Base-by-base conservation (phyloP, 176 grass and related monocot genomes). In the Ampelocalamus luodianensis region DNA sequence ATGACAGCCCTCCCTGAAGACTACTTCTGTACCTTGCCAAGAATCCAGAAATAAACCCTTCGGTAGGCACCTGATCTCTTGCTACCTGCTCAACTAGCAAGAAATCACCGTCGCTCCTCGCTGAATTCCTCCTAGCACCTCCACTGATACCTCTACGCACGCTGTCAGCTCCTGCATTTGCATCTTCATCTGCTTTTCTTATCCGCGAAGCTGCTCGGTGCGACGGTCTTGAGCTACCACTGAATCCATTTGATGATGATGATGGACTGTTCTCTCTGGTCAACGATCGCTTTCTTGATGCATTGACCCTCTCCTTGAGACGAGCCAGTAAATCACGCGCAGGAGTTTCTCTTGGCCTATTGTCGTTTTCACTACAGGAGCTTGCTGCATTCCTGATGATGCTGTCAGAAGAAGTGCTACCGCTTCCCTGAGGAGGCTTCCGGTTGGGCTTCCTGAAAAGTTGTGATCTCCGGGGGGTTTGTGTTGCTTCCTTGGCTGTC, bases 271-370 rank as follows among this genome's bases (percentile, higher is more conserved):
- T 90, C 73, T 88, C 85, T 59, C 88, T 84, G 17, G 48, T 61
- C 78, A 85, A 8, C 0, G 91, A 88, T 45, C 88, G 71, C 53
- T 90, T 93, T 87, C 85, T 88, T 12, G 88, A 88, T 14, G 81
- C 79, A 37, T 82, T 88, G 12, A 90, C 82, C 85, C 82, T 81
- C 54, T 85, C 85, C 72, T 88, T 88, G 10, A 80, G 85, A 22
- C 88, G 68, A 23, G 80, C 53, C 14, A 89, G 68, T 3, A 84
- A 58, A 44, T 87, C 88, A 22, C 77, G 85, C 29, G 81, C 85
- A 9, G 84, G 59, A 23, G 77, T 26, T 69, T 90, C 91, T 74
- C 72, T 74, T 56, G 83, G 18, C 3, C 68, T 65, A 32, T 44
- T 84, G 69, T 73, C 85, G 32, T 62, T 34, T 62, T 74, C 89